A percentile compares a stretch with the other conserved stretches of the same genome.
Conservation (phyloP, 2,329 filamentous ascomycete genomes). For the Botryosphaeria agaves region DNA sequence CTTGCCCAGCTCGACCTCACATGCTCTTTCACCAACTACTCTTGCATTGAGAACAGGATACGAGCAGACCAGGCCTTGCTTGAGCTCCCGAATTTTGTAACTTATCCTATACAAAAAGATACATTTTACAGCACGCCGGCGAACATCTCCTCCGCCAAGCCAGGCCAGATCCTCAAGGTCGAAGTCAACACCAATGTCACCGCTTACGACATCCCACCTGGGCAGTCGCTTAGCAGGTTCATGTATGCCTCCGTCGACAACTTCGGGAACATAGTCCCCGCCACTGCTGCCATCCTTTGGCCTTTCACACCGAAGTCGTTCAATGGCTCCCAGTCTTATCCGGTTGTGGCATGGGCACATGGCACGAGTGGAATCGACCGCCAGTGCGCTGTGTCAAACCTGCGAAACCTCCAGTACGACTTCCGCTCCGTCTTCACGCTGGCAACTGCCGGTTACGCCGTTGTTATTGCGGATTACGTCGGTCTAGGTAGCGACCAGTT, state of each 20-base stretch:
- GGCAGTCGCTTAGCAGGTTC: constrained; percentile 29
- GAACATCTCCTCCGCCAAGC: constrained; percentile 6
- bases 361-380: constrained; percentile 9
- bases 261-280: constrained; percentile 28
- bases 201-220: constrained; percentile 23
- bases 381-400: constrained; percentile 9
- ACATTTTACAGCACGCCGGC: constrained; percentile 21
- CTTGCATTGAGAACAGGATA: neutral
- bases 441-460: constrained; percentile 12
- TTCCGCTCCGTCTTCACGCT: constrained; percentile 10
- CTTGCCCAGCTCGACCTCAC: constrained; percentile 1
- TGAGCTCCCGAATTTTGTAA: neutral
- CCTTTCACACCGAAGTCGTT: constrained; percentile 19
- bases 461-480: constrained; percentile 10
- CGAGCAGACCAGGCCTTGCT: neutral
- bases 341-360: constrained; percentile 7
- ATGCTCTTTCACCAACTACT: neutral
- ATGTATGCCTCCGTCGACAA: constrained; percentile 28
- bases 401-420: constrained; percentile 11
- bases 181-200: constrained; percentile 21
- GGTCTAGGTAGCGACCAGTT: constrained; percentile 8
- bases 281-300: constrained; percentile 34
- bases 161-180: constrained; percentile 23
- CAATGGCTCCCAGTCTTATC: constrained; percentile 3
- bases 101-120: constrained; percentile 11